Evolutionary conservation across 768 basidiomycete genomes (phyloP).

Genomic region (Tulasnella sp.): DNA sequence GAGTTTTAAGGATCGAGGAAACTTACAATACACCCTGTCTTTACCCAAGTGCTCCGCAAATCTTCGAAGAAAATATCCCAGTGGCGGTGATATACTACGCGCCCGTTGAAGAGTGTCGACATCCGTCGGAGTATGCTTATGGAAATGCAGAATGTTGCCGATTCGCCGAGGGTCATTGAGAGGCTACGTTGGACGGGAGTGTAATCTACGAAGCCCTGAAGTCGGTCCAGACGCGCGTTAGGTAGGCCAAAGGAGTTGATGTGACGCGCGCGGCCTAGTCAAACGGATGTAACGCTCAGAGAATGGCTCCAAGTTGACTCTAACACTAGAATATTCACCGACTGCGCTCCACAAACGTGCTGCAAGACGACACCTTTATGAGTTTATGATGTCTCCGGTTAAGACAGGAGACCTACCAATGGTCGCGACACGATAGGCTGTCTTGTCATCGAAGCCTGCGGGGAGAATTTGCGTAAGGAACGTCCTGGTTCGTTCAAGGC

Average conservation of each 20-base stretch:
- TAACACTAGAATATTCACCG: neutral
- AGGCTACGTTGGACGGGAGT: neutral
- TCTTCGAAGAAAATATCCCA: conserved; percentile 23
- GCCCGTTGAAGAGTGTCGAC: conserved; percentile 8
- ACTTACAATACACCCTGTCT: neutral
- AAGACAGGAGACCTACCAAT: neutral
- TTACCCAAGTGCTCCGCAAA: conserved; percentile 6
- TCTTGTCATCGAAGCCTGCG: neutral
- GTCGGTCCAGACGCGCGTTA: conserved; percentile 18
- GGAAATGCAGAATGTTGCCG: neutral
- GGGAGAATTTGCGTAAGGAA: neutral
- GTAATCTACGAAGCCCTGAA: conserved; percentile 1
- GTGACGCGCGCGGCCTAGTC: conserved; percentile 19
- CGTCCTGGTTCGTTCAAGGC: neutral
- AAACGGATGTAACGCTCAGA: neutral
- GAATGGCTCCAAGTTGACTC: neutral
- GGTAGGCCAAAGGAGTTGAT: conserved; percentile 17
- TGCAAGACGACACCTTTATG: neutral
- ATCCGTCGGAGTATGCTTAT: neutral
- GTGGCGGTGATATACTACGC: conserved; percentile 21
- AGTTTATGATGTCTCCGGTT: neutral
- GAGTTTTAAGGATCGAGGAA: too few relatives aligned
- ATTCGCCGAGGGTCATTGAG: neutral
- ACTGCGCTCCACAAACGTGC: conserved; percentile 23
- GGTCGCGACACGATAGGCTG: conserved; percentile 8